These are phyloP conservation scores for Backusella tarrabulga DNA, from an alignment of 192 early-diverging fungal species.

Conservation along the genomic window DNA sequence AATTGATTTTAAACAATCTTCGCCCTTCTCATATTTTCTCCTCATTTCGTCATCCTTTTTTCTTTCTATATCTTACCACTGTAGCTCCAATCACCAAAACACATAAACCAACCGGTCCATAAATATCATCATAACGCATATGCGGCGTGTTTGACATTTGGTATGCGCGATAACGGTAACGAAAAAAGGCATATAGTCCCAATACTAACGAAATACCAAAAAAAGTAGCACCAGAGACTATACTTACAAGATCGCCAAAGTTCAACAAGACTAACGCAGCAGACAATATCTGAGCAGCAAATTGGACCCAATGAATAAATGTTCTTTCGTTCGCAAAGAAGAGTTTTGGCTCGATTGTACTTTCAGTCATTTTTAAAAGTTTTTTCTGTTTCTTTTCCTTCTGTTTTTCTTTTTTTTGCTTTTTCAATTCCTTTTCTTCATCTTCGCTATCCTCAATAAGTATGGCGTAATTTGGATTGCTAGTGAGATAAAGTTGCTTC, in stretches of 20 bases:
- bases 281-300: constrained; percentile 65
- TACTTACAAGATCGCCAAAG: constrained; percentile 72
- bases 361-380: neutral
- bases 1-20: neutral
- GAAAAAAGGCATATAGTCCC: constrained; percentile 71
- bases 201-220: constrained; percentile 64
- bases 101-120: constrained; percentile 71
- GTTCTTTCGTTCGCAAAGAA: constrained; percentile 95
- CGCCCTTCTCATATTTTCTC: neutral
- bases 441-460: neutral
- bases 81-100: constrained; percentile 62
- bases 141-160: constrained; percentile 52
- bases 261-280: constrained; percentile 72
- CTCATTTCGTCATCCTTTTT: neutral
- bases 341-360: constrained; percentile 79
- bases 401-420: neutral
- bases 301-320: constrained; percentile 85
- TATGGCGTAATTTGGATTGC: neutral
- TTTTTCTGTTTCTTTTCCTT: constrained; percentile 16
- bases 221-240: constrained; percentile 66
- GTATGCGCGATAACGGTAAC: constrained; percentile 76
- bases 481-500: neutral
- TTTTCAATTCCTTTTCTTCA: neutral
- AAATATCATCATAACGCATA: constrained; percentile 67
- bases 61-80: constrained; percentile 14